Percentiles rank a stretch among this genome's conserved stretches.
Conservation (phyloP, 2,329 filamentous ascomycete species). For the Paraphaeosphaeria sporulosa region DNA sequence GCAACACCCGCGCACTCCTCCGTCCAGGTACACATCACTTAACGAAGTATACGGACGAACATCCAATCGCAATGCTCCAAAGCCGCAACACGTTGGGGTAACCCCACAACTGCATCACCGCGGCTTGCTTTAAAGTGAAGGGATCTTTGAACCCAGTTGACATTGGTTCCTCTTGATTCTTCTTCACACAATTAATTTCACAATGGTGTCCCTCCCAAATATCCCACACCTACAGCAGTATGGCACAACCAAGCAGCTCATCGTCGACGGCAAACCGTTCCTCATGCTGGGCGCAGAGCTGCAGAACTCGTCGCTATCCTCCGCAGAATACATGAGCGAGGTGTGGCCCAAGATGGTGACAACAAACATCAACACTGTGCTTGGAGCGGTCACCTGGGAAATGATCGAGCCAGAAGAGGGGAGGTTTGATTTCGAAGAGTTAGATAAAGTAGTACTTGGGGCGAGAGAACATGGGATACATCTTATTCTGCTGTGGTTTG, state of each 20-base stretch:
- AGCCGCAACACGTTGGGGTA: too few species aligned
- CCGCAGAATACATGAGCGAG: conserved; percentile 53
- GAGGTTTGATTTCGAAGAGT: conserved; percentile 52
- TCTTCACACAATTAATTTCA: not conserved
- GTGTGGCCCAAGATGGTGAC: conserved; percentile 55
- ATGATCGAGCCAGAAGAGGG: conserved; percentile 54
- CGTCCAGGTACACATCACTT: not conserved
- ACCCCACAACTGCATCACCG: not conserved
- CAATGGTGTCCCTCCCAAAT: not conserved
- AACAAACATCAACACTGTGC: conserved; percentile 55
- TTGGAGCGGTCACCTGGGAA: conserved; percentile 58
- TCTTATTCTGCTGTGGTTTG: conserved; percentile 57
- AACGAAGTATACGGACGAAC: too few species aligned
- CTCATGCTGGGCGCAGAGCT: conserved; percentile 55
- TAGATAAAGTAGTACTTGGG: conserved; percentile 52
- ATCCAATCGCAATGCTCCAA: too few species aligned
- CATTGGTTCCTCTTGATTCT: not conserved
- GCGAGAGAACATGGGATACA: conserved; percentile 50
- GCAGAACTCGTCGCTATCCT: conserved; percentile 58
- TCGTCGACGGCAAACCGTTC: conserved; percentile 56
- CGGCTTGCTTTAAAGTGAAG: not conserved
- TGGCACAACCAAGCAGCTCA: conserved; percentile 43
- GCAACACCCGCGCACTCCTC: too few species aligned
- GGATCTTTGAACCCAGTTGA: not conserved
- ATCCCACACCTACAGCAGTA: conserved; percentile 26